phyloP scores from a whole-genome alignment of 371 early-diverging fungal genomes.

The Phascolomyces articulosus region DNA sequence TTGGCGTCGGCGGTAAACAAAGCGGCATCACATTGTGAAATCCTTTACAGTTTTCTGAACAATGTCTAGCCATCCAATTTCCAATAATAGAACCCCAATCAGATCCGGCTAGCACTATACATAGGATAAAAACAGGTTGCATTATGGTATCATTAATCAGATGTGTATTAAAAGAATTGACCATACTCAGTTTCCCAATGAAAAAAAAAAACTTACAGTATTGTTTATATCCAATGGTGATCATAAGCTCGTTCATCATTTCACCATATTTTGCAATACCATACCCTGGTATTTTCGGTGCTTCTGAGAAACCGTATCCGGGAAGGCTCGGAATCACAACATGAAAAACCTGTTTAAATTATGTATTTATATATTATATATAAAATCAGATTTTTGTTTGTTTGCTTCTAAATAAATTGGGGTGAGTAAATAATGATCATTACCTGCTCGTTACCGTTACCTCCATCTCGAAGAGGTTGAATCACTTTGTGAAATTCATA shows the following conservation, averaged over 20 bases:
- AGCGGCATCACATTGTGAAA: slow-evolving; percentile 50
- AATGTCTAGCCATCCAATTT: slow-evolving; percentile 38
- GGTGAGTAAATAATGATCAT: neutral
- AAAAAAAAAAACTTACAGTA: too few species aligned
- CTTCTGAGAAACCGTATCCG: slow-evolving; percentile 65
- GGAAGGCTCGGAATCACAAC: slow-evolving; percentile 66
- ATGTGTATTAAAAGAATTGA: too few species aligned
- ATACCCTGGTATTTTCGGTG: slow-evolving; percentile 44
- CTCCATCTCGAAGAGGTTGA: slow-evolving; percentile 38
- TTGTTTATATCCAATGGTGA: slow-evolving; percentile 54
- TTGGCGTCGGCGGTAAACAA: slow-evolving; percentile 39
- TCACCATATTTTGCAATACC: slow-evolving; percentile 40
- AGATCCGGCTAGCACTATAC: slow-evolving; percentile 44
- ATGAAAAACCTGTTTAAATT: slow-evolving; percentile 47
- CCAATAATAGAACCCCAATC: slow-evolving; percentile 61
- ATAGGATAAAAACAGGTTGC: too few species aligned
- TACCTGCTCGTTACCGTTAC: slow-evolving; percentile 26
- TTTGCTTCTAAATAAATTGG: neutral
- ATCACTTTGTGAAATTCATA: slow-evolving; percentile 68
- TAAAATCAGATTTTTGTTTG: neutral
- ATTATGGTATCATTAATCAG: too few species aligned
- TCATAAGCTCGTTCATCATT: slow-evolving; percentile 55
- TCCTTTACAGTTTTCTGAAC: slow-evolving; percentile 42
- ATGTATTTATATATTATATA: neutral
- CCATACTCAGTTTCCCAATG: too few species aligned